Percentiles rank a stretch among this genome's conserved stretches.
These are phyloP conservation scores for Domatiomyces globalis DNA, from an alignment of 2,329 filamentous ascomycete species.

Conservation along the genomic window DNA sequence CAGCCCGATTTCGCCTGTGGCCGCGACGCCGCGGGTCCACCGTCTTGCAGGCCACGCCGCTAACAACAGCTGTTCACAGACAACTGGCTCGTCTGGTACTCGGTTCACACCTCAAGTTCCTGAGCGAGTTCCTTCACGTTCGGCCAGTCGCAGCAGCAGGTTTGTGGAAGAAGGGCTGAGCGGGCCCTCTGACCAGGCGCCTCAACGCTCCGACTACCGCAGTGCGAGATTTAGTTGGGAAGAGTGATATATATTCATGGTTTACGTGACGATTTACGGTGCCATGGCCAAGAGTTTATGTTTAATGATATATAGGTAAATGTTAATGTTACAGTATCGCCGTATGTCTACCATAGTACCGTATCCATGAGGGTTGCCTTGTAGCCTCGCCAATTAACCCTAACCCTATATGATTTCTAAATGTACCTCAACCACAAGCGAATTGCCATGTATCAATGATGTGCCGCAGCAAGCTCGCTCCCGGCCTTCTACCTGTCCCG, in stretches of 20 bases:
- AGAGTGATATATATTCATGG: conserved; percentile 4
- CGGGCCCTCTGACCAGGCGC: conserved; percentile 5
- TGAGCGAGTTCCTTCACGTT: conserved; percentile 10
- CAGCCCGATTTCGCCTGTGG: conserved; percentile 8
- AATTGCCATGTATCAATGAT: not conserved
- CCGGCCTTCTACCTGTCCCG: not conserved
- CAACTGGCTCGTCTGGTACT: conserved; percentile 1
- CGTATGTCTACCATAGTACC: too few relatives aligned
- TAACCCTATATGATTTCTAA: too few relatives aligned
- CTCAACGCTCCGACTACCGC: conserved; percentile 3
- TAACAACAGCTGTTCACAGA: conserved; percentile 1
- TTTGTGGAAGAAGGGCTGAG: conserved; percentile 16
- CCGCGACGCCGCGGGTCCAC: not conserved
- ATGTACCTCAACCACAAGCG: not conserved
- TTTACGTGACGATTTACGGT: not conserved
- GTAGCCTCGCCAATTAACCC: too few relatives aligned
- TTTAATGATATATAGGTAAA: not conserved
- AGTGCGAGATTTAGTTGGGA: conserved; percentile 14
- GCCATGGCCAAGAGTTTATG: not conserved
- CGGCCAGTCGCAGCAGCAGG: conserved; percentile 14
- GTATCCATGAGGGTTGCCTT: too few relatives aligned
- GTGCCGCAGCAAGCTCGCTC: not conserved
- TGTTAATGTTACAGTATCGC: not conserved
- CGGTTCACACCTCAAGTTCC: conserved; percentile 10
- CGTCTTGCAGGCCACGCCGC: not conserved